Evolutionary conservation across 2,329 filamentous ascomycete genomes (phyloP).

Genomic region (Xylaria multiplex): DNA sequence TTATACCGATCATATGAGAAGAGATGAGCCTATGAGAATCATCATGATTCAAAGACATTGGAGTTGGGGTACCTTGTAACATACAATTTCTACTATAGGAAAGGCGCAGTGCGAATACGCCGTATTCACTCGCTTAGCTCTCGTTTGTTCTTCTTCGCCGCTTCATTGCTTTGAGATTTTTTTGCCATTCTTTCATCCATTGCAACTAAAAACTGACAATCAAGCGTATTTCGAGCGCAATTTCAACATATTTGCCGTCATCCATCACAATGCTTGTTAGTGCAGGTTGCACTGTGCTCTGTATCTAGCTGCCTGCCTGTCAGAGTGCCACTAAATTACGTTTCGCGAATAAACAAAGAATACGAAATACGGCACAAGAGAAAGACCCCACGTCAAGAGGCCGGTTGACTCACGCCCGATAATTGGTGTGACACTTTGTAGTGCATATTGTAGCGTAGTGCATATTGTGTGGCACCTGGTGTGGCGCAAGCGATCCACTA

Average conservation of each 20-base stretch:
- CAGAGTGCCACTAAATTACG: neutral
- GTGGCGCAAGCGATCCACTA: too few relatives aligned
- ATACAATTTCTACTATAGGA: conserved; percentile 11
- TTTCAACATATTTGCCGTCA: neutral
- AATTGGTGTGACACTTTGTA: neutral
- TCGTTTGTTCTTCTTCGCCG: neutral
- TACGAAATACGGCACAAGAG: conserved; percentile 30
- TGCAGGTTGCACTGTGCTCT: neutral
- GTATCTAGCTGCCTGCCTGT: conserved; percentile 1
- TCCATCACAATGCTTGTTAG: neutral
- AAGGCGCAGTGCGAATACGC: conserved; percentile 19
- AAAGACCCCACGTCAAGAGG: neutral
- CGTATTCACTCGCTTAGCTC: conserved; percentile 5
- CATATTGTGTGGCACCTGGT: too few relatives aligned
- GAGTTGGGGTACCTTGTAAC: neutral
- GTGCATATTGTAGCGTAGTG: too few relatives aligned
- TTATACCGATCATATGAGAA: neutral
- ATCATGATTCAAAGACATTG: neutral
- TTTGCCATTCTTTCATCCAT: neutral
- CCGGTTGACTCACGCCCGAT: conserved; percentile 23
- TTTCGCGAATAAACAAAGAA: conserved; percentile 14
- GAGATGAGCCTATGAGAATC: neutral
- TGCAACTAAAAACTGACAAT: neutral
- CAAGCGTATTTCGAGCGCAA: neutral
- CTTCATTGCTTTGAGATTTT: neutral